A percentile compares a stretch with the other conserved stretches of the same genome.
Evolutionary conservation across 2,329 filamentous ascomycete genomes (phyloP).

Genomic region (Fusarium sp.): DNA sequence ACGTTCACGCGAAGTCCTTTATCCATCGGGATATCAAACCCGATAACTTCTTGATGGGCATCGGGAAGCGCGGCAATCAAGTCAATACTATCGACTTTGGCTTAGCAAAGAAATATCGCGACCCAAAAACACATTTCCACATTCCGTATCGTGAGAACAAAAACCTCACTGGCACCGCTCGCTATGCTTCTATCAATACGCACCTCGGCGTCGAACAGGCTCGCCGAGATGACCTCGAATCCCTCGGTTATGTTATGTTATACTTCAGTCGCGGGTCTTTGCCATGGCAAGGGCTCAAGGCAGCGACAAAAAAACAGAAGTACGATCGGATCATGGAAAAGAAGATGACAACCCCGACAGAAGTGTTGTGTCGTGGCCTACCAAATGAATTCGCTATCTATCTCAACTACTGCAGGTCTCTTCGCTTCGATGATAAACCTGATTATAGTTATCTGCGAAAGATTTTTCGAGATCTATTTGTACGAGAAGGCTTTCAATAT

Average conservation of each 20-base stretch:
- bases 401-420: constrained; percentile 98
- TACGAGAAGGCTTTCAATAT: constrained; percentile 99
- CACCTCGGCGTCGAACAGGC: constrained; percentile 99
- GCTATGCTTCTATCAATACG: constrained; percentile 99
- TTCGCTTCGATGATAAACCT: constrained; percentile 99
- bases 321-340: constrained; percentile 99
- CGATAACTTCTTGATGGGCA: constrained; percentile 99
- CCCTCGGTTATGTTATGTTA: constrained; percentile 98
- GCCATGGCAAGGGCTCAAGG: constrained; percentile 98
- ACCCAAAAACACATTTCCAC: constrained; percentile 99
- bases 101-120: constrained; percentile 99
- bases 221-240: constrained; percentile 99
- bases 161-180: constrained; percentile 98
- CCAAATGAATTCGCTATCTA: constrained; percentile 99
- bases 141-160: constrained; percentile 99
- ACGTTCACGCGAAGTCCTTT: constrained; percentile 99
- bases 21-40: constrained; percentile 99
- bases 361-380: constrained; percentile 98
- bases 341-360: constrained; percentile 99
- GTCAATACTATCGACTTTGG: constrained; percentile 99
- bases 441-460: constrained; percentile 99
- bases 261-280: constrained; percentile 99
- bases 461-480: constrained; percentile 99
- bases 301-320: constrained; percentile 99
- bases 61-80: constrained; percentile 98